Evolutionary conservation across 208 protist species (phyloP).

Genomic region (Phytomonas sp.): DNA sequence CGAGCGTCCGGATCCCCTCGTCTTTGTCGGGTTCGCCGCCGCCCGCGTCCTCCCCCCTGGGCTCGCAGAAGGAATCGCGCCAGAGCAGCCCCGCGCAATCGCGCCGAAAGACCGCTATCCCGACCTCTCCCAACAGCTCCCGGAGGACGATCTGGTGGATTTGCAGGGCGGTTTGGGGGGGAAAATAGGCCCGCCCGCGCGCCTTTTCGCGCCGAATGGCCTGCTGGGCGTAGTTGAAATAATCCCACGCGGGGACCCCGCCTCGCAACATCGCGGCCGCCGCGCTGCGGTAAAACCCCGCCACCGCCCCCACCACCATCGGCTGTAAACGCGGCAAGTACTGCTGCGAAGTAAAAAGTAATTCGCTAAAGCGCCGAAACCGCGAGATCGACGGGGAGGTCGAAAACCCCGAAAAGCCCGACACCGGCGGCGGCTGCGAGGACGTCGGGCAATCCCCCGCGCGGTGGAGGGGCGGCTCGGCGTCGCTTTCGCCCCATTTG

Average conservation of each 20-base stretch:
- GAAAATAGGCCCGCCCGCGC: conserved; percentile 32
- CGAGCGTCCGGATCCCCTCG: conserved; percentile 26
- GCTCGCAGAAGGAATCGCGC: no score
- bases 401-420: conserved; percentile 9
- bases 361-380: conserved; percentile 34
- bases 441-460: background rate
- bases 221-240: conserved; percentile 29
- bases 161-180: conserved; percentile 23
- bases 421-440: background rate
- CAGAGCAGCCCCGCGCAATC: conserved; percentile 30
- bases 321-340: conserved; percentile 49
- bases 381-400: conserved; percentile 14
- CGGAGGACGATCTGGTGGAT: conserved; percentile 38
- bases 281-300: conserved; percentile 22
- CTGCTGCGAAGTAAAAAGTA: conserved; percentile 32
- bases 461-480: background rate
- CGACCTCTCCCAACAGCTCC: conserved; percentile 27
- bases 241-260: conserved; percentile 17
- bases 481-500: conserved; percentile 3
- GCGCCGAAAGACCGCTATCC: conserved; percentile 27
- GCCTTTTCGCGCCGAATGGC: conserved; percentile 24
- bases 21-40: no score
- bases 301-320: conserved; percentile 21
- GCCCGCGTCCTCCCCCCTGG: background rate
- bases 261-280: conserved; percentile 24